Percentiles rank a stretch among this genome's conserved stretches.
These are phyloP conservation scores for Heritiera littoralis DNA, from an alignment of 345 rosid genomes.

Conservation along the genomic window DNA sequence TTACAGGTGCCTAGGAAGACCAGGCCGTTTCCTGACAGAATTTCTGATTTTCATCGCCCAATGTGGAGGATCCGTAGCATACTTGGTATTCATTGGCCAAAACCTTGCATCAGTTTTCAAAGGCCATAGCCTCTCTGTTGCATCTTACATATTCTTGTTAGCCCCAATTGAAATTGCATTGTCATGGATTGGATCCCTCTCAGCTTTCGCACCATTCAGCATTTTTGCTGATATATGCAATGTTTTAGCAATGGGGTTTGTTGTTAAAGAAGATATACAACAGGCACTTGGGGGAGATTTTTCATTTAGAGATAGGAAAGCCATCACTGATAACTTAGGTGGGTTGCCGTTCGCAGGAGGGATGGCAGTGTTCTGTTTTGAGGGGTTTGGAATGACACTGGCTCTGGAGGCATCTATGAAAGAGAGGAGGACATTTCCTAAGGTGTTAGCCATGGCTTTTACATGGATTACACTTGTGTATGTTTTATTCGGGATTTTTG, in stretches of 20 bases:
- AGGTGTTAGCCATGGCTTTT: slow-evolving; percentile 62
- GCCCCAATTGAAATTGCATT: slow-evolving; percentile 72
- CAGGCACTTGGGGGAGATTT: slow-evolving; percentile 60
- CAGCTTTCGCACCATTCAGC: slow-evolving; percentile 80
- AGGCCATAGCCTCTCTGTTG: slow-evolving; percentile 34
- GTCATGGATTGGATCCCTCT: slow-evolving; percentile 75
- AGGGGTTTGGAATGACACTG: slow-evolving; percentile 93
- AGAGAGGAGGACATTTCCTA: slow-evolving; percentile 59
- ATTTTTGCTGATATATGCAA: slow-evolving; percentile 84
- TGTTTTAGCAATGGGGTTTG: slow-evolving; percentile 66
- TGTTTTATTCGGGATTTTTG: slow-evolving; percentile 68
- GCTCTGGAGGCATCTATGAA: slow-evolving; percentile 82
- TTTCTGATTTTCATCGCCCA: slow-evolving; percentile 71
- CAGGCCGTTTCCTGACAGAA: slow-evolving; percentile 78
- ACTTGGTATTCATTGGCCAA: slow-evolving; percentile 84
- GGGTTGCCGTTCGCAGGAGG: slow-evolving; percentile 85
- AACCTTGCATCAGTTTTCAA: slow-evolving; percentile 65
- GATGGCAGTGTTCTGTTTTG: slow-evolving; percentile 90
- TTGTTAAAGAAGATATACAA: slow-evolving; percentile 66
- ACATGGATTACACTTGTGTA: slow-evolving; percentile 65
- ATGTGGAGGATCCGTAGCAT: slow-evolving; percentile 87
- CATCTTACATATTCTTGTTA: slow-evolving; percentile 62
- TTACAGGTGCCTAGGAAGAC: slow-evolving; percentile 58
- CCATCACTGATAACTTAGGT: slow-evolving; percentile 55
- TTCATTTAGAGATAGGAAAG: slow-evolving; percentile 69